Conservation (phyloP, 2,329 filamentous ascomycete species). For the Zasmidium angulare region DNA sequence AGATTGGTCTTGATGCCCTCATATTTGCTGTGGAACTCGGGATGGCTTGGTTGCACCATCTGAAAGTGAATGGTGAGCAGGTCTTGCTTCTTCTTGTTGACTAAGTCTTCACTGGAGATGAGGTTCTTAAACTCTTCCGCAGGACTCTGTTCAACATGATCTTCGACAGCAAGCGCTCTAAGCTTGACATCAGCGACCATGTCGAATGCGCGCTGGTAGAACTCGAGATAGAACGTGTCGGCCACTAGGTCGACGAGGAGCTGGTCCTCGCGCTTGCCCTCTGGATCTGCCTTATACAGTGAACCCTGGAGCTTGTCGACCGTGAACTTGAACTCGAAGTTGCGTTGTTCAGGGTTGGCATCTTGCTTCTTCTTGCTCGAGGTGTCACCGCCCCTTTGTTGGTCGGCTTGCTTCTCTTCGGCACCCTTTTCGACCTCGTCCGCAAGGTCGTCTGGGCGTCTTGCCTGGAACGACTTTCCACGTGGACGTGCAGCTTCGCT, state of each 20-base stretch:
- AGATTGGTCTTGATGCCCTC: constrained; percentile 93
- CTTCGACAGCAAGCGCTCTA: constrained; percentile 82
- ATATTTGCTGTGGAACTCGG: constrained; percentile 88
- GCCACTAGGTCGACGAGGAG: constrained; percentile 89
- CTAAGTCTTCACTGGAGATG: constrained; percentile 80
- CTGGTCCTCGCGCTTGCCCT: constrained; percentile 71
- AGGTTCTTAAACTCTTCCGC: constrained; percentile 94
- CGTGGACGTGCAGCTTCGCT: constrained; percentile 54
- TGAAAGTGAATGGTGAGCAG: constrained; percentile 87
- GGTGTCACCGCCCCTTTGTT: constrained; percentile 45
- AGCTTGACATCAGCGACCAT: constrained; percentile 91
- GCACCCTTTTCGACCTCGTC: constrained; percentile 60
- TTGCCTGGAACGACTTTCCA: constrained; percentile 70
- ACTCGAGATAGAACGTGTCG: constrained; percentile 81
- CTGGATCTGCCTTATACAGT: constrained; percentile 80
- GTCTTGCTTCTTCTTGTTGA: constrained; percentile 70
- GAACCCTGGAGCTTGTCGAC: constrained; percentile 94
- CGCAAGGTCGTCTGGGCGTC: constrained; percentile 72
- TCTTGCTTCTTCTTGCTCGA: constrained; percentile 41
- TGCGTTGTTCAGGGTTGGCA: constrained; percentile 75
- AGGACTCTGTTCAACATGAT: constrained; percentile 86
- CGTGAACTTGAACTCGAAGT: constrained; percentile 95
- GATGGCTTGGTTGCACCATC: constrained; percentile 79
- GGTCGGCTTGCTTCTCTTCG: constrained; percentile 55
- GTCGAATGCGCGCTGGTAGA: constrained; percentile 85